phyloP scores from a whole-genome alignment of 2,329 filamentous ascomycete species.

The Cercospora nicotianae region DNA sequence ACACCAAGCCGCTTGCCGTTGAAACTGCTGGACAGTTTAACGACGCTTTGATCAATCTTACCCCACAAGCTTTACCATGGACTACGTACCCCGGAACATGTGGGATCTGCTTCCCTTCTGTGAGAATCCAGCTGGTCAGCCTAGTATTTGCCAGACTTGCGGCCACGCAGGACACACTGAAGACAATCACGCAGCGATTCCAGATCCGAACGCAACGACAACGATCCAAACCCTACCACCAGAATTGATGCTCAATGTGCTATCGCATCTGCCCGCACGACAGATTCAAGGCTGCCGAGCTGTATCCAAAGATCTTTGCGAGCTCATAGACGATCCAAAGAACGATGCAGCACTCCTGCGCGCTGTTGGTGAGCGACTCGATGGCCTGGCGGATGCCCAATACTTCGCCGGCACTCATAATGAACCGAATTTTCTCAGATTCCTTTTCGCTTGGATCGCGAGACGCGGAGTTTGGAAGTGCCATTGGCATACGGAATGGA shows the following conservation, averaged over 20 bases:
- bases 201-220: neutral
- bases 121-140: neutral
- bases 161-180: neutral
- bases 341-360: neutral
- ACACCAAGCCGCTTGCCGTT: no score
- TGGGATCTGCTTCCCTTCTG: neutral
- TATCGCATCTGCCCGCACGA: neutral
- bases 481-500: no score
- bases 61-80: no score
- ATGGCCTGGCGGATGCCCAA: neutral
- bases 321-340: neutral
- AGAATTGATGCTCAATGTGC: neutral
- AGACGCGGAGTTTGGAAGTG: no score
- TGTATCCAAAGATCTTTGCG: neutral
- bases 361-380: neutral
- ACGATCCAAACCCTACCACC: neutral
- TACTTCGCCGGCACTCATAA: neutral
- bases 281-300: neutral
- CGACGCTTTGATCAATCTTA: no score
- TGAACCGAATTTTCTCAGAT: neutral
- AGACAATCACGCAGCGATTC: neutral
- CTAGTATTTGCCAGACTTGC: neutral
- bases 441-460: neutral
- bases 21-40: no score
- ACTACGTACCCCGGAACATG: neutral